A percentile compares a stretch with the other conserved stretches of the same genome.
phyloP scores from a whole-genome alignment of 2,329 filamentous ascomycete species.

The Aspergillus sp. region DNA sequence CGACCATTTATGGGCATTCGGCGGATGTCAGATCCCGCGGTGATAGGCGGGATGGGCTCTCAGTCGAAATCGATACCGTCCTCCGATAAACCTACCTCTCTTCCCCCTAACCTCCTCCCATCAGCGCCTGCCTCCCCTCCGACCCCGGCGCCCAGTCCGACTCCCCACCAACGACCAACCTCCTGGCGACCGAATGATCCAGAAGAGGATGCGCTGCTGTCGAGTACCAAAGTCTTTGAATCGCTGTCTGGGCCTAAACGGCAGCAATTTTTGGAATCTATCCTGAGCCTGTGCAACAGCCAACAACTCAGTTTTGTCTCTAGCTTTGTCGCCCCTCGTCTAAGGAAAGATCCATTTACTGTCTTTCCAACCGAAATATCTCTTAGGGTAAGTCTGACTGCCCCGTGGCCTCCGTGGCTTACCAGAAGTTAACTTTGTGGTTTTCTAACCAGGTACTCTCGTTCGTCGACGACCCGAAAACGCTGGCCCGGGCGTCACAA shows the following conservation, averaged over 20 bases:
- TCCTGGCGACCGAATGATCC: conserved; percentile 50
- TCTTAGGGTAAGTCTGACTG: conserved; percentile 64
- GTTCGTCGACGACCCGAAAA: conserved; percentile 95
- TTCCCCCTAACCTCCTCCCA: conserved; percentile 61
- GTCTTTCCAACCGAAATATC: conserved; percentile 91
- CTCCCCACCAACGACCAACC: conserved; percentile 60
- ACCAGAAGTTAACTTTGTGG: conserved; percentile 12
- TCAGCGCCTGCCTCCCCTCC: conserved; percentile 66
- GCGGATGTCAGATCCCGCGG: conserved; percentile 26
- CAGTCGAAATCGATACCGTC: conserved; percentile 47
- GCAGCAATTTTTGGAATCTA: conserved; percentile 78
- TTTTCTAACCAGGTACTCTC: conserved; percentile 69
- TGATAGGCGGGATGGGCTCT: conserved; percentile 32
- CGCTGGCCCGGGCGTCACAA: conserved; percentile 87
- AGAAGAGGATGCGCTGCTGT: conserved; percentile 78
- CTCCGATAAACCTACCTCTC: conserved; percentile 51
- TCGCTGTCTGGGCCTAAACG: conserved; percentile 73
- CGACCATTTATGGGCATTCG: conserved; percentile 26
- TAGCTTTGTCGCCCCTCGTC: conserved; percentile 86
- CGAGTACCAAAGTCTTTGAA: conserved; percentile 77
- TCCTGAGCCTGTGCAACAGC: conserved; percentile 91
- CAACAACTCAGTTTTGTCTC: conserved; percentile 95
- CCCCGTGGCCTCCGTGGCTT: background rate
- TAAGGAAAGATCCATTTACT: conserved; percentile 96
- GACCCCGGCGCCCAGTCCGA: conserved; percentile 66